Percentiles rank a stretch among this genome's conserved stretches.
phyloP scores from a whole-genome alignment of 306 rosid species.

The Dryas octopetala region DNA sequence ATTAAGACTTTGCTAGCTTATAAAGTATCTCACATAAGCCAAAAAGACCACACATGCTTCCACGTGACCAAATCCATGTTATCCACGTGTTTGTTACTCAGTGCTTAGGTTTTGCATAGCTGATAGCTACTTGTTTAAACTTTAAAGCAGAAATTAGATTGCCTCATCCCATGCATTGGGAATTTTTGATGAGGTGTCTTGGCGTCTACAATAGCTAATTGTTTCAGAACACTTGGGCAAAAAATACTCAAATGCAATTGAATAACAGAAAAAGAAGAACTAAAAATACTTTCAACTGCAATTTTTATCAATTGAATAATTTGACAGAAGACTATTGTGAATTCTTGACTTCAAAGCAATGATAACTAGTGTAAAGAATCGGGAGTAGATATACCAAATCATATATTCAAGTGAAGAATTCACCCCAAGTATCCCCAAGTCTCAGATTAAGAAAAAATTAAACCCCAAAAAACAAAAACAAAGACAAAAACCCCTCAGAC shows the following conservation, averaged over 20 bases:
- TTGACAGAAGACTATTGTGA: not conserved
- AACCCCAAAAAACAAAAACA: slow-evolving; percentile 23
- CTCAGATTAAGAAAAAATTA: slow-evolving; percentile 21
- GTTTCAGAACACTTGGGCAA: no score
- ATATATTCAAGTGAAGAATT: slow-evolving; percentile 39
- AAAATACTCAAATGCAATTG: not conserved
- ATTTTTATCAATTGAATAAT: not conserved
- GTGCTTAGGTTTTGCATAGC: no score
- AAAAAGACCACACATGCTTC: no score
- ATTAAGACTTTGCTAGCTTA: no score
- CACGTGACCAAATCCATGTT: no score
- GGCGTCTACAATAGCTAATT: no score
- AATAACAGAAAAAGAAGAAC: not conserved
- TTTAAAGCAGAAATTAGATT: no score
- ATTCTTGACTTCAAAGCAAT: not conserved
- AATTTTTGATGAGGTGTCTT: no score
- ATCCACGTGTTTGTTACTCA: no score
- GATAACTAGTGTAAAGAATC: slow-evolving; percentile 30
- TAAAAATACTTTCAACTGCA: not conserved
- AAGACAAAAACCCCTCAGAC: not conserved
- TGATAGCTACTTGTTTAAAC: no score
- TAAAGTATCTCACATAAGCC: no score
- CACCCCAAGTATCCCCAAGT: slow-evolving; percentile 49
- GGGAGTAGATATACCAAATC: slow-evolving; percentile 42
- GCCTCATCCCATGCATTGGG: no score